These are phyloP conservation scores for Falciphora oryzae DNA, from an alignment of 2,329 filamentous ascomycete genomes.

Conservation along the genomic window DNA sequence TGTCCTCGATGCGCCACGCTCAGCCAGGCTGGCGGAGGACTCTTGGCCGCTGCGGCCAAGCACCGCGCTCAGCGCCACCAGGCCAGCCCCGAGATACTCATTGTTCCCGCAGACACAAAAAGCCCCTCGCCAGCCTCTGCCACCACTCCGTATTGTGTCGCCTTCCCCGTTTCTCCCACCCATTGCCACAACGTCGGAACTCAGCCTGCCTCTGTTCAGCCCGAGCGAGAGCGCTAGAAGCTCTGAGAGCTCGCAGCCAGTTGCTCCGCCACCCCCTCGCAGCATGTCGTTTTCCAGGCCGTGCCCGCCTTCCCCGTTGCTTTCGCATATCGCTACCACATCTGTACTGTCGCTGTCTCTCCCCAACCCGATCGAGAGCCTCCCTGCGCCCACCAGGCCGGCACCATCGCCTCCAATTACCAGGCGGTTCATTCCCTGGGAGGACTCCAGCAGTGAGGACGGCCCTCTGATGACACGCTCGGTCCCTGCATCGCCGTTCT, in stretches of 20 bases:
- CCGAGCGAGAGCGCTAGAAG: not conserved
- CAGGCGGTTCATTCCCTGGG: not conserved
- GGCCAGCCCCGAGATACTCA: conserved; percentile 6
- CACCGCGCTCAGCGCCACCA: not conserved
- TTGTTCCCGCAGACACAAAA: conserved; percentile 3
- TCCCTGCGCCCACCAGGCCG: not conserved
- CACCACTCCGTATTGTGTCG: not conserved
- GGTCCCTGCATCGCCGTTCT: not conserved
- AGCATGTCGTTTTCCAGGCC: not conserved
- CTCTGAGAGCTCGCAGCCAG: not conserved
- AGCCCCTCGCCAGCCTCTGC: not conserved
- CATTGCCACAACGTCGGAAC: not conserved
- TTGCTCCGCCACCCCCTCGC: not conserved
- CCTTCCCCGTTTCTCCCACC: conserved; percentile 6
- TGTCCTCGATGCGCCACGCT: not conserved
- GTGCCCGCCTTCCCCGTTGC: not conserved
- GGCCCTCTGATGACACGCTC: not conserved
- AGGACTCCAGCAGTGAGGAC: not conserved
- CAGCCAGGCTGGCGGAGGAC: not conserved
- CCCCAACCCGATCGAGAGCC: not conserved
- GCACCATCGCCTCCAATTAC: not conserved
- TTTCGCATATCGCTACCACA: not conserved
- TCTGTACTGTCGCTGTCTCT: too few relatives aligned
- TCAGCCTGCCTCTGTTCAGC: conserved; percentile 3
- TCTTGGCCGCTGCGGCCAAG: conserved; percentile 6